Percentiles rank a stretch among this genome's conserved stretches.
phyloP scores from a whole-genome alignment of 2,329 filamentous ascomycete genomes.

The Phialophora verrucosa region DNA sequence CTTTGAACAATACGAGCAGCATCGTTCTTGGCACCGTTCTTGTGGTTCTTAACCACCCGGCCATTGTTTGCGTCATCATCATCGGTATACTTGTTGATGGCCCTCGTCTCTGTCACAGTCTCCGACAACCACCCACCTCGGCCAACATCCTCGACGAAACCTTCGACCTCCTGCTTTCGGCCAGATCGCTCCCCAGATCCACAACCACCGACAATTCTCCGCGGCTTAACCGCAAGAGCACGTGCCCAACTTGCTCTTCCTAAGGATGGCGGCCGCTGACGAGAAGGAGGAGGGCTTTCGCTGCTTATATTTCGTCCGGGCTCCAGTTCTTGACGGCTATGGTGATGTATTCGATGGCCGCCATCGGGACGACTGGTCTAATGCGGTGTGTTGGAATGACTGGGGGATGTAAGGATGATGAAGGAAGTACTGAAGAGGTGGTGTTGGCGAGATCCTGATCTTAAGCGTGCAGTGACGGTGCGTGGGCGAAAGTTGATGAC shows the following conservation, averaged over 20 bases:
- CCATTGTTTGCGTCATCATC: background rate
- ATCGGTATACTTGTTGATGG: background rate
- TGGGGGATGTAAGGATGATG: background rate
- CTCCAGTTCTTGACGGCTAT: background rate
- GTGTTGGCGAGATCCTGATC: background rate
- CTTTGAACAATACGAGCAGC: background rate
- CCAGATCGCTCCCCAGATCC: background rate
- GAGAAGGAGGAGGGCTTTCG: background rate
- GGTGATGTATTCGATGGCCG: background rate
- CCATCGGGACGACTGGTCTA: background rate
- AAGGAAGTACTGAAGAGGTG: background rate
- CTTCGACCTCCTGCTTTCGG: background rate
- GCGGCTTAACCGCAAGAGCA: background rate
- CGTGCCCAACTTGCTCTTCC: background rate
- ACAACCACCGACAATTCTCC: background rate
- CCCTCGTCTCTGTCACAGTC: background rate
- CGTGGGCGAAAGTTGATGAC: background rate
- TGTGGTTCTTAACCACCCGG: too few relatives aligned
- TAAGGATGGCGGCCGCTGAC: background rate
- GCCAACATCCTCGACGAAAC: background rate
- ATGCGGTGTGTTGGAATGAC: background rate
- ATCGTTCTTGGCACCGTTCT: too few relatives aligned
- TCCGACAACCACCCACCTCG: background rate
- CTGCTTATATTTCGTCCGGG: background rate
- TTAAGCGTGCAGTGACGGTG: background rate